Percentiles rank a stretch among this genome's conserved stretches.
phyloP scores from a whole-genome alignment of 129 eudicot species.

The Chrysanthemum seticuspe region DNA sequence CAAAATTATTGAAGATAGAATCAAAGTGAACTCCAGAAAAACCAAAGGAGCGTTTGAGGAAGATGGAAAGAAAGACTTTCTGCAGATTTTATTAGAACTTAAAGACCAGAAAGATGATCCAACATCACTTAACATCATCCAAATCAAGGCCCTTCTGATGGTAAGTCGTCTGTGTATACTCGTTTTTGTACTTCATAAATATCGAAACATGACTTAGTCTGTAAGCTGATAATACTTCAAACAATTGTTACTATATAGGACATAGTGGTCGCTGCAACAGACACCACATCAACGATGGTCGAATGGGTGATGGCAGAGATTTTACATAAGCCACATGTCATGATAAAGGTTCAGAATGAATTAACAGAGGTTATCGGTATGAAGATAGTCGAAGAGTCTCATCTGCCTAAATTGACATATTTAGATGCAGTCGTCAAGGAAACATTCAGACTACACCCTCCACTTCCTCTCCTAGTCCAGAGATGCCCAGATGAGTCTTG shows the following conservation, averaged over 20 bases:
- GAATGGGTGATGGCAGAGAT: constrained; percentile 55
- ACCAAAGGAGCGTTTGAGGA: background rate
- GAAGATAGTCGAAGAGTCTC: constrained; percentile 35
- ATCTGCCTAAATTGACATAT: constrained; percentile 31
- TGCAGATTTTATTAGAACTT: background rate
- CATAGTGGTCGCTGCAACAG: constrained; percentile 34
- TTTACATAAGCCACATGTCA: constrained; percentile 25
- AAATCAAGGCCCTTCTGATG: background rate
- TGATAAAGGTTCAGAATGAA: constrained; percentile 39
- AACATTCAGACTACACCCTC: constrained; percentile 40
- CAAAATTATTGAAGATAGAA: constrained; percentile 27
- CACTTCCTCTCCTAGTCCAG: constrained; percentile 44
- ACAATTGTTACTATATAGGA: constrained; percentile 23
- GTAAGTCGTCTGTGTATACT: background rate
- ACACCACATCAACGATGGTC: constrained; percentile 30
- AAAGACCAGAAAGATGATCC: background rate
- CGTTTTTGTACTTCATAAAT: background rate
- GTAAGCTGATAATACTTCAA: too few species aligned
- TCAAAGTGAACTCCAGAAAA: background rate
- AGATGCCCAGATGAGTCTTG: constrained; percentile 35
- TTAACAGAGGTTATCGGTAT: constrained; percentile 25
- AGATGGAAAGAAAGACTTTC: constrained; percentile 4
- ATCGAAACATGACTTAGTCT: too few species aligned
- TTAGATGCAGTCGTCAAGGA: constrained; percentile 49
- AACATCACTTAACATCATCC: background rate